Evolutionary conservation across 495 filamentous ascomycete species (phyloP).

Genomic region (Hamigera avellanea): DNA sequence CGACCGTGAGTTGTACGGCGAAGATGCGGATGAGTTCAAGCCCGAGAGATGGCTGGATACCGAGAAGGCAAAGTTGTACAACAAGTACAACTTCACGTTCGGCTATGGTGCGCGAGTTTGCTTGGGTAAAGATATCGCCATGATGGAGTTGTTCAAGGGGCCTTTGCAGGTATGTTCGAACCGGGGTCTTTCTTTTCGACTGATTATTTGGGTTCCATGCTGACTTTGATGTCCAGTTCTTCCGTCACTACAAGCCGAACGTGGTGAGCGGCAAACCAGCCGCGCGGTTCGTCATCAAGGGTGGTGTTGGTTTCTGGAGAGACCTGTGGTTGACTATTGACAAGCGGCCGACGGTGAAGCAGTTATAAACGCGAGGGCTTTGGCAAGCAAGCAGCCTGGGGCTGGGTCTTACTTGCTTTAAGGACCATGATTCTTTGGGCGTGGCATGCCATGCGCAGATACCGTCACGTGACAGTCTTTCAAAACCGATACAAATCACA

Average conservation of each 20-base stretch:
- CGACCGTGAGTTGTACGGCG: slow-evolving; percentile 38
- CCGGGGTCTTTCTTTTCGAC: not conserved
- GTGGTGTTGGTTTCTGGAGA: slow-evolving; percentile 36
- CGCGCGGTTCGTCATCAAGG: slow-evolving; percentile 31
- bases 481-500: too few relatives aligned
- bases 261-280: slow-evolving; percentile 21
- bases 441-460: too few relatives aligned
- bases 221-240: slow-evolving; percentile 16
- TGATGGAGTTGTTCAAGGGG: slow-evolving; percentile 46
- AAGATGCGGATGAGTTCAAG: slow-evolving; percentile 27
- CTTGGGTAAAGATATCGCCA: slow-evolving; percentile 41
- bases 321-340: slow-evolving; percentile 35
- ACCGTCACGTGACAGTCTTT: too few relatives aligned
- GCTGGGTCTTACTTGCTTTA: too few relatives aligned
- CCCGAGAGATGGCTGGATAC: slow-evolving; percentile 33
- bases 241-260: slow-evolving; percentile 23
- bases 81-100: slow-evolving; percentile 42
- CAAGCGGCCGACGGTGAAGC: slow-evolving; percentile 9
- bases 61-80: slow-evolving; percentile 32
- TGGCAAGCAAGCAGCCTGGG: too few relatives aligned
- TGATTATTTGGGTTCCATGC: not conserved
- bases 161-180: slow-evolving; percentile 30
- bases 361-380: slow-evolving; percentile 1
- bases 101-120: slow-evolving; percentile 43
- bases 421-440: too few relatives aligned